Percentiles rank a stretch among this genome's conserved stretches.
Evolutionary conservation across 2,329 filamentous ascomycete species (phyloP).

Genomic region (Xylariaceae sp.): DNA sequence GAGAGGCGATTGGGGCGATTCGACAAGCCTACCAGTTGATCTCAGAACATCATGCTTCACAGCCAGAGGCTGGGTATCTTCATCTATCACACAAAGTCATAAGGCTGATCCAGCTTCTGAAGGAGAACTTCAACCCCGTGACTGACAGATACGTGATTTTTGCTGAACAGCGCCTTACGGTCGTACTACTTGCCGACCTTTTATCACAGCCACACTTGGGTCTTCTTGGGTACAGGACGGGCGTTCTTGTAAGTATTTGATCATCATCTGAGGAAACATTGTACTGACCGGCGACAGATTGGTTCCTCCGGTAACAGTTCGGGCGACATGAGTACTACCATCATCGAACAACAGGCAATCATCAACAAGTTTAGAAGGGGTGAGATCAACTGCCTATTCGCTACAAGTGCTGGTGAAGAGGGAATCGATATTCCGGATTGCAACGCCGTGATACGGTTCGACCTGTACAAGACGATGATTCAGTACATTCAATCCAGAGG

Average conservation of each 20-base stretch:
- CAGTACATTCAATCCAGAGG: conserved; percentile 93
- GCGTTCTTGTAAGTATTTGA: conserved; percentile 46
- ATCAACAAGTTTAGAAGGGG: conserved; percentile 61
- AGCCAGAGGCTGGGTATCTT: conserved; percentile 28
- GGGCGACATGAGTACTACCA: conserved; percentile 57
- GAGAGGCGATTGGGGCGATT: conserved; percentile 47
- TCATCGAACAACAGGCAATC: conserved; percentile 68
- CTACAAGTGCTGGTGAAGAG: conserved; percentile 63
- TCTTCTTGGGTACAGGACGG: conserved; percentile 51
- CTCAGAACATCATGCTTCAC: conserved; percentile 42
- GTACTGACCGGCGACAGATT: conserved; percentile 27
- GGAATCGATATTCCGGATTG: conserved; percentile 64
- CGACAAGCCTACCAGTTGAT: conserved; percentile 54
- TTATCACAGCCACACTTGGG: conserved; percentile 53
- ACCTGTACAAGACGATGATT: conserved; percentile 84
- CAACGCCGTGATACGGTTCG: conserved; percentile 68
- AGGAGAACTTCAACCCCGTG: conserved; percentile 54
- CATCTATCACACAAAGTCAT: conserved; percentile 69
- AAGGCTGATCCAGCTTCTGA: conserved; percentile 55
- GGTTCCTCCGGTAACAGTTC: conserved; percentile 42
- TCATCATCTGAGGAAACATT: not conserved
- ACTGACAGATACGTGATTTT: conserved; percentile 79
- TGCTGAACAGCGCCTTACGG: conserved; percentile 72
- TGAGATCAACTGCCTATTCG: conserved; percentile 58
- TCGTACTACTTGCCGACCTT: conserved; percentile 64